Base-by-base conservation (phyloP, 176 grass and related monocot species). In the Bonia amplexicaulis region DNA sequence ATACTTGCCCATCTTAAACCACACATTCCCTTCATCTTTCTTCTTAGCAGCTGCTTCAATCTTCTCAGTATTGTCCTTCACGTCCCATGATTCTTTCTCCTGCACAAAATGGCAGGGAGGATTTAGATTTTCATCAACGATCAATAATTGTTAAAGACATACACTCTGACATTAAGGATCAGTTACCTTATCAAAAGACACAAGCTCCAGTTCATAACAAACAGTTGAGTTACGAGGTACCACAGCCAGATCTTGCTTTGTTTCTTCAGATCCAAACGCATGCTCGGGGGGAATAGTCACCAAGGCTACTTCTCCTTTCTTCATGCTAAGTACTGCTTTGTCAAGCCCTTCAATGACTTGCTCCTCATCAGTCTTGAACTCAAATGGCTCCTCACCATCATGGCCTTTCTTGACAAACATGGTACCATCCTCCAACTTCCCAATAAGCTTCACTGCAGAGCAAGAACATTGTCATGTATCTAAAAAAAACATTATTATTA, bases 341-440 rank as follows among this genome's bases (percentile, higher is more conserved):
- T 96, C 94, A 88, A 96, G 84, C 52, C 94, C 94, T 78, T 91
- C 79, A 90, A 96, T 91, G 7, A 91, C 94, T 91, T 96, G 89
- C 39, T 96, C 94, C 81, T 93, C 90, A 77, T 92, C 90, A 68
- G 86, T 95, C 85, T 90, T 97, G 82, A 95, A 94, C 82, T 97
- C 87, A 22, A 95, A 84, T 81, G 74, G 89, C 2, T 88, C 92
- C 33, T 92, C 88, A 62, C 85, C 90, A 69, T 95, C 88, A 86
- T 95, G 84, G 17, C 95, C 95, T 84, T 94, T 94, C 72, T 90
- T 90, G 20, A 93, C 71, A 88, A 97, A 97, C 37, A 91, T 25
- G 33, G 92, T 97, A 42, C 95, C 87, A 82, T 97, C 88, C 73
- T 88, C 74, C 31, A 95, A 76, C 73, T 95, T 97, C 25, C 95